Evolutionary conservation across 75 land plant species (phyloP).

Genomic region (Sequoiadendron giganteum): DNA sequence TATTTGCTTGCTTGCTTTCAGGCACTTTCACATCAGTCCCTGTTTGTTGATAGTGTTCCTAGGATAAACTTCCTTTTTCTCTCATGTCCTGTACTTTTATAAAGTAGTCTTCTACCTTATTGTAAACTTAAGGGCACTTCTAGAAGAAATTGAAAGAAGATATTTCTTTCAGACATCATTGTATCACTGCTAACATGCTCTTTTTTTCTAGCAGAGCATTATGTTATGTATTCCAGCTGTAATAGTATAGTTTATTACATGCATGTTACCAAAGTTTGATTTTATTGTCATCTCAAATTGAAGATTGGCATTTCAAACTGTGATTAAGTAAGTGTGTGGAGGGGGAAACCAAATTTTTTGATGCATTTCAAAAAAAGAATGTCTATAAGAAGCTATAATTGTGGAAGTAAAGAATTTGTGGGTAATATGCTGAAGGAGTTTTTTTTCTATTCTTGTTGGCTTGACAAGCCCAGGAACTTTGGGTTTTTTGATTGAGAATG

Average conservation of each 20-base stretch:
- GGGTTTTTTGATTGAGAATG: not conserved
- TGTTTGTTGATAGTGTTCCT: too few relatives aligned
- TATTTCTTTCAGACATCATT: too few relatives aligned
- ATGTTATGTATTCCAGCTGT: not conserved
- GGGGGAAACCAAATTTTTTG: not conserved
- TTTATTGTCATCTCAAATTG: not conserved
- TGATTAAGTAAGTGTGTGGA: not conserved
- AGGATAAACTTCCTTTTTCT: too few relatives aligned
- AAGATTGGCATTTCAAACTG: not conserved
- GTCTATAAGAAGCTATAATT: not conserved
- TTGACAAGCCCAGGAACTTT: not conserved
- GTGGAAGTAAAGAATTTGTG: not conserved
- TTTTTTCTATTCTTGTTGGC: not conserved
- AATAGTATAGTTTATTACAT: not conserved
- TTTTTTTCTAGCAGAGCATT: too few relatives aligned
- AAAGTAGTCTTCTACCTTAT: too few relatives aligned
- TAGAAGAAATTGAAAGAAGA: too few relatives aligned
- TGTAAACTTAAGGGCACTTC: too few relatives aligned
- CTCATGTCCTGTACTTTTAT: too few relatives aligned
- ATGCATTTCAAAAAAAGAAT: not conserved
- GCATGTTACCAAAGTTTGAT: not conserved
- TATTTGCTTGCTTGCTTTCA: too few relatives aligned
- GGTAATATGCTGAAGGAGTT: not conserved
- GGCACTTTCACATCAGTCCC: too few relatives aligned
- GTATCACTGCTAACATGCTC: too few relatives aligned